Base-by-base conservation (phyloP, 352 stramenopile genomes). In the Pythium pectinolyticum region DNA sequence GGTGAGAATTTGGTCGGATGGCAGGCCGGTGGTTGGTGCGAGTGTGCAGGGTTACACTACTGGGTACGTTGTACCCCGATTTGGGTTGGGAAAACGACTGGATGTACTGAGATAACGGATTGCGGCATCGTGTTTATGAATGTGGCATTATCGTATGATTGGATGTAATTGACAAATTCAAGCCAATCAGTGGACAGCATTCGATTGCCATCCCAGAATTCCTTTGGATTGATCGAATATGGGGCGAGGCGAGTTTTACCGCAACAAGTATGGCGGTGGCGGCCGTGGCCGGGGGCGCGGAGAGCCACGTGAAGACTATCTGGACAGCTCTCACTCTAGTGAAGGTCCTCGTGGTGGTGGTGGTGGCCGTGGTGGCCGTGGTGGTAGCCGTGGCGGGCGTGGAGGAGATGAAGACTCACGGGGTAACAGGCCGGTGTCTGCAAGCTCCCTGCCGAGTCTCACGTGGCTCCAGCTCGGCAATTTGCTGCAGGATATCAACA, bases 191-290 rank as follows among this genome's bases (percentile, higher is more conserved):
- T 56, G 28, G 7, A n/a, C n/a, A n/a, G n/a, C n/a, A n/a, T n/a
- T n/a, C n/a, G n/a, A n/a, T n/a, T n/a, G n/a, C n/a, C n/a, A n/a
- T n/a, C n/a, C n/a, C n/a, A n/a, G n/a, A n/a, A n/a, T n/a, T n/a
- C n/a, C n/a, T n/a, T n/a, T n/a, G n/a, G n/a, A n/a, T n/a, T 10
- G 27, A 40, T 9, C 12, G 15, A 32, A 51, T 12, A 93, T 93
- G 85, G 85, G 83, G n/a, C 82, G 84, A 28, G 88, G 88, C 25
- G 86, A 95, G 64, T 95, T 88, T 52, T 96, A 95, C 61, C 89
- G 88, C 72, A 94, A 95, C 77, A 96, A 95, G 70, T 96, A 90
- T 58, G 87, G 83, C 52, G 67, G 80, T 51, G 73, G 81, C 50
- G 78, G 80, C 45, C 58, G 66, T 20, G 58, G 71, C 43, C 61